Evolutionary conservation across 208 protist species (phyloP).

Genomic region (Acanthamoeba triangularis): DNA sequence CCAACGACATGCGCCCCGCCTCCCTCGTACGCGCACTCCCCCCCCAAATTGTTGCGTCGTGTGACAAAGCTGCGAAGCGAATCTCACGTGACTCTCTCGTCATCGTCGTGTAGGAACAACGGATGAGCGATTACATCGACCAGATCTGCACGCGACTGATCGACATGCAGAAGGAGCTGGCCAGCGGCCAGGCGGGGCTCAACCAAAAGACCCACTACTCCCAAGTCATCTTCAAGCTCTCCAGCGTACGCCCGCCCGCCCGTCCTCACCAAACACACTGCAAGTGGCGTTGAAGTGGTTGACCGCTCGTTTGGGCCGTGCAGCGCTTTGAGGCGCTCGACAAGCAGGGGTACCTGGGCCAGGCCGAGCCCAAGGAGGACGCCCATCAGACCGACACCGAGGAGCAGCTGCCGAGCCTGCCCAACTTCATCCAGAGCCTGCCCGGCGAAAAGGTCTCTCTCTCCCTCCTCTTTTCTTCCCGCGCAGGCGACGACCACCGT

Average conservation of each 20-base stretch:
- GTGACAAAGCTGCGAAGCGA: too few species aligned
- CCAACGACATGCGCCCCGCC: not conserved
- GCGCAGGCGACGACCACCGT: not conserved
- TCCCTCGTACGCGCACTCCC: not conserved
- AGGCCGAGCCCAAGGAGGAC: conserved; percentile 7
- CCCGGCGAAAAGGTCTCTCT: conserved; percentile 12
- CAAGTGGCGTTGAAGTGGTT: not conserved
- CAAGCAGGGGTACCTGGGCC: not conserved
- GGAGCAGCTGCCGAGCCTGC: not conserved
- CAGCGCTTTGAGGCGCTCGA: conserved; percentile 49
- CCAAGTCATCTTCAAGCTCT: conserved; percentile 30
- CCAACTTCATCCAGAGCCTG: not conserved
- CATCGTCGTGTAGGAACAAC: not conserved
- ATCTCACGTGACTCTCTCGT: too few species aligned
- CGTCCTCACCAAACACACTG: not conserved
- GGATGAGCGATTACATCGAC: conserved; percentile 36
- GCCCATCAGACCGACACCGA: not conserved
- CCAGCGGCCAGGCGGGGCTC: not conserved
- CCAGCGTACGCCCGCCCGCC: not conserved
- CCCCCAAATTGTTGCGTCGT: not conserved
- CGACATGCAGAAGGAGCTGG: conserved; percentile 54
- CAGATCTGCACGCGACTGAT: conserved; percentile 16
- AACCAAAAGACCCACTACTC: not conserved
- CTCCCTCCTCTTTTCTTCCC: not conserved
- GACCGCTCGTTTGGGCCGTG: not conserved